Conservation (phyloP, 257 asterid genomes). For the Leonotis leonurus region DNA sequence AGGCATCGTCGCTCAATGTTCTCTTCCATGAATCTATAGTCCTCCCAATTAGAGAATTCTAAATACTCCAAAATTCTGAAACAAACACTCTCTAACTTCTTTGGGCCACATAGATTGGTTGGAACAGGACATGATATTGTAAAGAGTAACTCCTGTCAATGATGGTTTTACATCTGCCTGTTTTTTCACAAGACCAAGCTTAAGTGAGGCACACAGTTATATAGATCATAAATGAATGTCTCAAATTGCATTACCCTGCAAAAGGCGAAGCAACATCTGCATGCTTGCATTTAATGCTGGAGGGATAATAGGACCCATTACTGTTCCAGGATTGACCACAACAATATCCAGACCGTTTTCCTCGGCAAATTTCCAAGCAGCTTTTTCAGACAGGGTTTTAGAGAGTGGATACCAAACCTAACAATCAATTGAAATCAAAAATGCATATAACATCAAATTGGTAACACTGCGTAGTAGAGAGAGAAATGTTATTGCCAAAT, state of each 20-base stretch:
- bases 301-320: conserved; percentile 72
- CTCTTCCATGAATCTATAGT: neutral
- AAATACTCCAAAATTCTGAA: neutral
- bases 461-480: neutral
- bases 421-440: conserved; percentile 9
- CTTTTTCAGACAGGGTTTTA: conserved; percentile 77
- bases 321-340: conserved; percentile 84
- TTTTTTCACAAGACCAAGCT: neutral
- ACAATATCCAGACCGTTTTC: conserved; percentile 68
- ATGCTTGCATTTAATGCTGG: conserved; percentile 77
- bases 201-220: neutral
- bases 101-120: neutral
- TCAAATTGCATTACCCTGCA: conserved; percentile 51
- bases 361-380: conserved; percentile 89
- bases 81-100: neutral
- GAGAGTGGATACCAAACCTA: conserved; percentile 93
- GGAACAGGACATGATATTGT: neutral
- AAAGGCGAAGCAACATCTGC: conserved; percentile 61
- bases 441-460: neutral
- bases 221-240: neutral
- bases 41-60: neutral
- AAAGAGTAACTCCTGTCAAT: neutral
- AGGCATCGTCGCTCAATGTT: neutral
- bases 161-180: neutral
- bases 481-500: neutral